Evolutionary conservation across 2,329 filamentous ascomycete species (phyloP), one percentile per base, ranked within the genome.

Genomic region (Diaporthe batatas): DNA sequence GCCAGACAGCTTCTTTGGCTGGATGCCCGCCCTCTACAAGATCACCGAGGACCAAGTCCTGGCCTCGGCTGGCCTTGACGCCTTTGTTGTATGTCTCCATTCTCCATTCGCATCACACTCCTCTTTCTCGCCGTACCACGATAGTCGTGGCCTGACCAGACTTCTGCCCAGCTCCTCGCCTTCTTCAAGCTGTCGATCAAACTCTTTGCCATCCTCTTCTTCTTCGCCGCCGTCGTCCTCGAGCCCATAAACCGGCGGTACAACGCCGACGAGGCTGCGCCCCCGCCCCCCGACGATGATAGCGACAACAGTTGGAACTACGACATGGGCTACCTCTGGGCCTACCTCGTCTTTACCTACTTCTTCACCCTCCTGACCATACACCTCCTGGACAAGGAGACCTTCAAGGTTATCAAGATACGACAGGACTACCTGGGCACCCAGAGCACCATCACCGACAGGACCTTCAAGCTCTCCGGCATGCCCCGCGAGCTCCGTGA

Each of bases 131-230:
- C 14, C 23, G 32, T 16, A 12, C 2, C n/a, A 18, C 21, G 14
- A 36, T 10, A 39, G 23, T 16, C 55, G 10, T 6, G 11, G 12
- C 25, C 55, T 62, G n/a, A 47, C 57, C 16, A 12, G 32, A 11
- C n/a, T 14, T 29, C 42, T 72, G 73, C 23, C 70, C 78, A 90
- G 89, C 98, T 99, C 80, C 87, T 99, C 18, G 90, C 92, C 21
- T 99, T 99, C 83, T 98, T 98, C 87, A 97, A 95, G 81, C 96
- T 98, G 91, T 92, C 96, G 16, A 93, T 95, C 76, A 94, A 93
- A 75, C 93, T 98, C 77, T 91, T 98, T 67, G 85, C 89, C 21
- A 85, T 93, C 68, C 93, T 97, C 78, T 89, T 96, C 72, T 90
- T 98, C 81, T 94, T 98, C 79, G 92, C 95, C 36, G 86, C 93